Conservation (phyloP, 73 alveolate genomes). For the Paramecium biaurelia region DNA sequence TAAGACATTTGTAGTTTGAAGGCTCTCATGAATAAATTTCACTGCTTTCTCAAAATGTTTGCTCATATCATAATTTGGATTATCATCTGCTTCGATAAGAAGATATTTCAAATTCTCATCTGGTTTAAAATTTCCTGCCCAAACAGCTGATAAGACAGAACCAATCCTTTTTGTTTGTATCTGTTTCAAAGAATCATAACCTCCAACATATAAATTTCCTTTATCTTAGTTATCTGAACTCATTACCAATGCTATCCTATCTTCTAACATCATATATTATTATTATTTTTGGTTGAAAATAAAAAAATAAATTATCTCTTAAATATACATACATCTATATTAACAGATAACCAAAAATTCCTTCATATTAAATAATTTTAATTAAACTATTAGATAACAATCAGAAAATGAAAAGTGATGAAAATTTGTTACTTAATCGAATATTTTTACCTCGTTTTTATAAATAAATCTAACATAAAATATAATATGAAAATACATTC, state of each 20-base stretch:
- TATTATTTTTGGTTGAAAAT: neutral
- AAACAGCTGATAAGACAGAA: neutral
- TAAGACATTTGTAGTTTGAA: constrained; percentile 72
- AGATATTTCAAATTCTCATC: neutral
- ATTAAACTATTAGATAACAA: neutral
- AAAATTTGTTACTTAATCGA: neutral
- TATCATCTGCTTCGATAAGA: neutral
- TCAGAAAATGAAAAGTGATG: neutral
- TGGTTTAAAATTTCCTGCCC: neutral
- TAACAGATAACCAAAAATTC: too few relatives aligned
- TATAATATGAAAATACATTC: neutral
- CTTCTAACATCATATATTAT: neutral
- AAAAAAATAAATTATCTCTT: too few relatives aligned
- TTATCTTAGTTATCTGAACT: neutral
- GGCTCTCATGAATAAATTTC: neutral
- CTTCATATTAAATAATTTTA: too few relatives aligned
- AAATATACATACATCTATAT: too few relatives aligned
- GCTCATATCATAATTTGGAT: neutral
- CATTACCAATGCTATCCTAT: neutral
- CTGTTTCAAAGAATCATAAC: neutral
- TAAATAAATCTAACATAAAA: neutral
- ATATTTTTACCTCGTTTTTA: neutral
- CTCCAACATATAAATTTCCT: neutral
- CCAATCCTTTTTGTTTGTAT: neutral
- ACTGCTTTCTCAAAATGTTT: constrained; percentile 14